Percentiles rank a stretch among this genome's conserved stretches.
phyloP scores from a whole-genome alignment of 345 rosid species.

The Eucalyptus leucophloia region DNA sequence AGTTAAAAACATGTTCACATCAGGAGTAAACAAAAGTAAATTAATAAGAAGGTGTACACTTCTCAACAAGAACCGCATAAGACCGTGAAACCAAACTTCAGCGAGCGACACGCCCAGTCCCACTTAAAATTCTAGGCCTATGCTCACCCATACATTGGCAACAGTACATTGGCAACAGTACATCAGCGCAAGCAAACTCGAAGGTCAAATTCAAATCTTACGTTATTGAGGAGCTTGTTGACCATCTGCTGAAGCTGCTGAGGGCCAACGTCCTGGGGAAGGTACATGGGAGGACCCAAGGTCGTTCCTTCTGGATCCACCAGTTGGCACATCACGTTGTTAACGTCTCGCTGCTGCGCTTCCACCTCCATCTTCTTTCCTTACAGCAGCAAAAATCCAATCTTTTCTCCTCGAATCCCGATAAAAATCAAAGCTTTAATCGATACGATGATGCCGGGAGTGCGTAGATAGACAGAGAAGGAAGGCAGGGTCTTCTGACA shows the following conservation, averaged over 20 bases:
- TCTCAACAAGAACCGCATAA: background rate
- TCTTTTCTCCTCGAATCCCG: background rate
- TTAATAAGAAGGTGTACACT: background rate
- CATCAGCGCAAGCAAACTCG: background rate
- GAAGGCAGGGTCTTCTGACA: background rate
- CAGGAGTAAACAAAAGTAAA: background rate
- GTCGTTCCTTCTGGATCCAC: slow-evolving; percentile 70
- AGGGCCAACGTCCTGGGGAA: slow-evolving; percentile 79
- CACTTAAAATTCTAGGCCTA: background rate
- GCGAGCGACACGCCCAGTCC: background rate
- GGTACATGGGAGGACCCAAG: slow-evolving; percentile 63
- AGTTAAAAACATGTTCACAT: background rate
- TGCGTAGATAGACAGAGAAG: background rate
- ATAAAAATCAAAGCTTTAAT: background rate
- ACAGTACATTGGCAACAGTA: background rate
- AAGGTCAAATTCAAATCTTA: background rate
- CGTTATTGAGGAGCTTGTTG: slow-evolving; percentile 68
- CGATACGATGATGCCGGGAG: background rate
- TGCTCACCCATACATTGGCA: background rate
- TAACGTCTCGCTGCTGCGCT: slow-evolving; percentile 12
- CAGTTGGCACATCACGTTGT: slow-evolving; percentile 73
- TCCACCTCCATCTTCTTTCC: slow-evolving; percentile 16
- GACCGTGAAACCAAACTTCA: background rate
- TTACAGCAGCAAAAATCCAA: background rate
- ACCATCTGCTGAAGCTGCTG: slow-evolving; percentile 80